Base-by-base conservation (phyloP, 148 eudicot genomes). In the Talinum fruticosum region DNA sequence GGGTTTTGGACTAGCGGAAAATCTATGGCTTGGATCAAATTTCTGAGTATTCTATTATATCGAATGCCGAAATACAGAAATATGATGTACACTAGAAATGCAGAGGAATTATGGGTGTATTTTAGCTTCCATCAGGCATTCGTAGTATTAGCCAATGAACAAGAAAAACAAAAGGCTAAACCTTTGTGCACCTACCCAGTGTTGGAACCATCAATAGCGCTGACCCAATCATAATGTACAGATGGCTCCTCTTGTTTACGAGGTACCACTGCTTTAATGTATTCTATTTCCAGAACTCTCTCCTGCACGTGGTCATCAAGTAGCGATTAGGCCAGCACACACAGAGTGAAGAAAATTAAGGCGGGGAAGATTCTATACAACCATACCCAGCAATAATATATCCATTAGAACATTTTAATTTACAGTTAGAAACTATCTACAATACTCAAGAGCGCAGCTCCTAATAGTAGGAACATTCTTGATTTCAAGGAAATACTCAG, bases 201-300 rank as follows among this genome's bases (percentile, higher is more conserved):
- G 84, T 85, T 82, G 69, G 99, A 93, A 57, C 94, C 91, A 82
- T 95, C 97, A 69, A 95, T 87, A 65, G 96, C 88, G 86, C 97
- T 93, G 77, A 95, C 97, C 99, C 99, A 95, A 54, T 95, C 99
- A 87, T 90, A 97, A 75, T 95, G 99, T 19, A 87, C 73, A 70
- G 91, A 91, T 38, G 97, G 96, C 19, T 88, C 92, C 67, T 91
- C 94, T 84, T 95, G 90, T 82, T 83, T 93, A 54, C 92, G 90
- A 10, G 99, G 99, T 38, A 83, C 88, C 78, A 91, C 89, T 44
- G 97, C 97, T 83, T 86, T 91, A 77, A 90, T 85, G 83, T 95
- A 95, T 79, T 95, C 99, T 67, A 95, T 95, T 76, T 95, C 99
- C 80, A 95, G 76, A 59, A 85, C 82, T 88, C 88, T 93, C 88